Evolutionary conservation across 129 eudicot species (phyloP), one percentile per base, ranked within the genome.

Genomic region (Apium graveolens): DNA sequence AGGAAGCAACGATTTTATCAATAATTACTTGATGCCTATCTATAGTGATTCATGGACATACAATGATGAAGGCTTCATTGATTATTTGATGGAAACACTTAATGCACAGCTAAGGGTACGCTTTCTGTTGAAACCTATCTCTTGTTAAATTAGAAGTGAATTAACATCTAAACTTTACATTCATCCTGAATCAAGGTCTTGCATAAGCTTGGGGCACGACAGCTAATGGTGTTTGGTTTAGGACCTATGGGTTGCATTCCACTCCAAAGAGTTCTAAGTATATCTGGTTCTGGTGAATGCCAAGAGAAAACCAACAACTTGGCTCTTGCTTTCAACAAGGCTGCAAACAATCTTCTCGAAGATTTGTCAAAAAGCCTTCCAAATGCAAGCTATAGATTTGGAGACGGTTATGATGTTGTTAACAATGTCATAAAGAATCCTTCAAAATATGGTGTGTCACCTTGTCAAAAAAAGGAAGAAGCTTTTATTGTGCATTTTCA

Each of bases 201-300:
- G 78, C 97, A 96, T 70, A 60, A 86, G 29, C 83, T 96, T 78
- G 99, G 99, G 76, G 99, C 86, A 74, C 78, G 99, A 78, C 42
- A 92, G 57, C 75, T 96, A 80, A 90, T 96, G 95, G 90, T 92
- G 57, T 96, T 96, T 39, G 99, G 97, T 70, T 84, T 96, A 63
- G 99, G 99, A 14, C 99, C 99, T 0, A 92, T 92, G 97, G 99
- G 99, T 11, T 96, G 99, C 79, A 96, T 96, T 70, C 99, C 99
- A 20, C 93, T 96, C 16, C 99, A 96, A 77, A 85, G 99, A 83
- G 97, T 92, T 77, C 85, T 96, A 57, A 90, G 97, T 82, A 66
- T 87, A 76, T 82, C 95, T 0, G 97, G 97, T 24, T 80, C 91
- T 0, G 97, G 97, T 21, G 89, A 20, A 13, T 96, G 99, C 76